Base-by-base conservation (phyloP, 2,329 filamentous ascomycete species). In the Penicillium sp. region DNA sequence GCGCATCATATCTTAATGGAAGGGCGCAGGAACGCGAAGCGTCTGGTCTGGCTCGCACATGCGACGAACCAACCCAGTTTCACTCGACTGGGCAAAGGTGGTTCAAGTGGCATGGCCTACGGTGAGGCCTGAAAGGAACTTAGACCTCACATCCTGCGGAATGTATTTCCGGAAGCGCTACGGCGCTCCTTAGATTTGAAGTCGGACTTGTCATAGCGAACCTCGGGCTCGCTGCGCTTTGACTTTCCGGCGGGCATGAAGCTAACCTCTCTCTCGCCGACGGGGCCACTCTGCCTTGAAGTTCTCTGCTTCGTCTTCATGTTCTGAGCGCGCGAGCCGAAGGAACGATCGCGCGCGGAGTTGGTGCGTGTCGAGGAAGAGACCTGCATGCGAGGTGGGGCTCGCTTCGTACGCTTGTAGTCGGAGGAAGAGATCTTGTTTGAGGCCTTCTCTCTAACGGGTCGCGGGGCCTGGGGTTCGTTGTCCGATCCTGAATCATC, bases 181-280 rank as follows among this genome's bases (percentile, higher is more conserved):
- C 76, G 71, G 48, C 76, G 72, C 42, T 76, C 75, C 58, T 76
- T 76, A 7, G 66, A 49, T 38, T 62, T 57, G 57, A 68, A 62
- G 2, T 55, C 57, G 28, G 58, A 48, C 47, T 58, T 61, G 28
- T 53, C 54, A 42, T 63, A 55, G 4, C 54, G 54, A 7, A 59
- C 57, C 22, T 56, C 58, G 5, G 62, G 56, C 56, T 60, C 63
- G 7, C 58, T 44, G 44, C 61, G 63, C 51, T 69, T 72, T 31
- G 61, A 71, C 63, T 78, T 79, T 53, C 69, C 68, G 41, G 74
- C 70, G 0, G 84, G 83, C 46, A 76, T 79, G 69, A 86, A 87
- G 0, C 81, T 82, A 53, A 87, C 77, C 57, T 84, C 79, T 60
- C 81, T 77, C 56, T 79, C 77, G 14, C 77, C 77, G 24, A 76